These are phyloP conservation scores for Metschnikowia drakensbergensis DNA, from an alignment of 805 yeast genomes.

Conservation along the genomic window DNA sequence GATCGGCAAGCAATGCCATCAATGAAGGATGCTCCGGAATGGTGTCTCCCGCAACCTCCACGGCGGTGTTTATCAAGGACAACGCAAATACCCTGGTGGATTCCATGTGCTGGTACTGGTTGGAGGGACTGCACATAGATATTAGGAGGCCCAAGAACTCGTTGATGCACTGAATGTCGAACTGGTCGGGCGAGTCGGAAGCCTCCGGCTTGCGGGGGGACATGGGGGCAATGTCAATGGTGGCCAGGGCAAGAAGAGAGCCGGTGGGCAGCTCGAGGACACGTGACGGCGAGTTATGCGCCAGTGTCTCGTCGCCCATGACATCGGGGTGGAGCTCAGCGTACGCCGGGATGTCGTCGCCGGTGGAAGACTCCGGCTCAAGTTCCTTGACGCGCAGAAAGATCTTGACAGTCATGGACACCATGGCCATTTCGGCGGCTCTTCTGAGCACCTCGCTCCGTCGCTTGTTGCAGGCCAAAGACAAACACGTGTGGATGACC, in stretches of 20 bases:
- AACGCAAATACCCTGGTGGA: constrained; percentile 81
- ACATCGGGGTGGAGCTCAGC: constrained; percentile 55
- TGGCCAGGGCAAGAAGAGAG: constrained; percentile 1
- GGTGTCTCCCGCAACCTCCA: constrained; percentile 73
- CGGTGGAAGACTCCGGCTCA: constrained; percentile 38
- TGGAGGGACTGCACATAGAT: constrained; percentile 76
- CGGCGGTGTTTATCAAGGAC: constrained; percentile 66
- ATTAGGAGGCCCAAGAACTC: constrained; percentile 74
- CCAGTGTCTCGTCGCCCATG: constrained; percentile 42
- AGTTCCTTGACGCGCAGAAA: constrained; percentile 58
- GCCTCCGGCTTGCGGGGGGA: constrained; percentile 9
- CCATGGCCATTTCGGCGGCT: constrained; percentile 82
- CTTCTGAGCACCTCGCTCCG: constrained; percentile 85
- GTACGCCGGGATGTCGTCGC: constrained; percentile 45
- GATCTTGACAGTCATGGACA: constrained; percentile 62
- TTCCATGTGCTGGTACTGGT: constrained; percentile 82
- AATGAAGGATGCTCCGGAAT: constrained; percentile 60
- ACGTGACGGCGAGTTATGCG: neutral
- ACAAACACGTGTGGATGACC: constrained; percentile 84
- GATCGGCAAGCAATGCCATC: constrained; percentile 67
- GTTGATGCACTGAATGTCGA: constrained; percentile 69
- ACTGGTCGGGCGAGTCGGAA: constrained; percentile 36
- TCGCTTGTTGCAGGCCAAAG: constrained; percentile 87
- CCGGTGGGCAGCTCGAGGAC: neutral
- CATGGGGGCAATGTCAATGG: constrained; percentile 6